A percentile compares a stretch with the other conserved stretches of the same genome.
Conservation (phyloP, 1,284 basidiomycete species). For the Pulveroboletus ridleyi region DNA sequence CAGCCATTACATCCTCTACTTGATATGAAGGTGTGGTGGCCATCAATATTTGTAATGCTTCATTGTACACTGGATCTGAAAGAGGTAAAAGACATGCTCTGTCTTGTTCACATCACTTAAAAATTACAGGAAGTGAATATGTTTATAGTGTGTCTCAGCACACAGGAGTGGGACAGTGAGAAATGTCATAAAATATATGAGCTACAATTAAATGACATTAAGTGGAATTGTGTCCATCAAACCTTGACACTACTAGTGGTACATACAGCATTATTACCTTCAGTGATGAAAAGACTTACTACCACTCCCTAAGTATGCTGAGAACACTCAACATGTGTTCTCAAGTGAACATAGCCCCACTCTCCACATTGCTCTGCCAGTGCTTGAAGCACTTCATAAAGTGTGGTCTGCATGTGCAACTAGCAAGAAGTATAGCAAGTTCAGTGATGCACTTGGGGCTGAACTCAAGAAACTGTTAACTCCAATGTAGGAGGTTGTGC, state of each 20-base stretch:
- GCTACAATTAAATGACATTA: background rate
- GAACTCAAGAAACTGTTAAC: no score
- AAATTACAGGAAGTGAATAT: background rate
- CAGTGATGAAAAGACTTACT: background rate
- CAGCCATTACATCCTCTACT: no score
- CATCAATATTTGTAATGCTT: background rate
- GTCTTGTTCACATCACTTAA: background rate
- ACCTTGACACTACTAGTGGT: slow-evolving; percentile 1
- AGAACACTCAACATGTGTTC: slow-evolving; percentile 8
- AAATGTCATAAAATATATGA: slow-evolving; percentile 2
- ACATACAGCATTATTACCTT: background rate
- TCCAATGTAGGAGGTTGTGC: no score
- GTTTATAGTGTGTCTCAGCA: background rate
- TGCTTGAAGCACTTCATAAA: no score
- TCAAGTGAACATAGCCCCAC: background rate
- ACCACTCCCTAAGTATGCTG: background rate
- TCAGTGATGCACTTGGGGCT: background rate
- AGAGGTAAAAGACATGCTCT: background rate
- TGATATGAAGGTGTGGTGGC: background rate
- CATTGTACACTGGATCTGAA: background rate
- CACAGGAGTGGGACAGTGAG: slow-evolving; percentile 1
- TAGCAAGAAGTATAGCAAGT: slow-evolving; percentile 1
- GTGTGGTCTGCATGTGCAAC: background rate
- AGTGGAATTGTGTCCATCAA: slow-evolving; percentile 5
- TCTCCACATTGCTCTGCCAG: no score